Conservation (phyloP, 495 filamentous ascomycete species). For the Acidomyces sp. region DNA sequence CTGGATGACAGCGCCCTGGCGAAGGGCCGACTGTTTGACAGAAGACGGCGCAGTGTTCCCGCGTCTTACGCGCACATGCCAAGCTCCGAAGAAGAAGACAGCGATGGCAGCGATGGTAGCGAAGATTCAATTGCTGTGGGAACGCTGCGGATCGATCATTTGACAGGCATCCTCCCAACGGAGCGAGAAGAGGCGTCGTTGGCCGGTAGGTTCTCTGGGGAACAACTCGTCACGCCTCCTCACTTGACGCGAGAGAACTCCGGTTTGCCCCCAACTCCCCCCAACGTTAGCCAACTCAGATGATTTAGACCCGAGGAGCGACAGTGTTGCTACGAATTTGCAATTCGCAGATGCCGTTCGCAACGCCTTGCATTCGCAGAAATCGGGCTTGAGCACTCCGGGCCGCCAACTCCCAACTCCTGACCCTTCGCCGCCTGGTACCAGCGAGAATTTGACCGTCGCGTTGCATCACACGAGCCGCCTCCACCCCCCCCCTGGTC, state of each 20-base stretch:
- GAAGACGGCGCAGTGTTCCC: not conserved
- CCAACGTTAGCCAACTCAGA: slow-evolving; percentile 15
- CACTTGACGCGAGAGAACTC: slow-evolving; percentile 1
- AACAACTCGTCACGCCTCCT: slow-evolving; percentile 13
- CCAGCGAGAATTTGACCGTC: slow-evolving; percentile 15
- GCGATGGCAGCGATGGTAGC: not conserved
- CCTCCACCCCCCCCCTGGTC: slow-evolving; percentile 3
- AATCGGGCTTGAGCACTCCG: slow-evolving; percentile 24
- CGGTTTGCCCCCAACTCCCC: slow-evolving; percentile 20
- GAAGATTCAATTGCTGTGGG: not conserved
- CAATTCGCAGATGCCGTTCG: slow-evolving; percentile 16
- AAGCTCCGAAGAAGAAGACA: slow-evolving; percentile 5
- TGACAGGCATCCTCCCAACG: not conserved
- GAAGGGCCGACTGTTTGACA: not conserved
- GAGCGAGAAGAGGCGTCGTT: not conserved
- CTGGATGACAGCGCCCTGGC: not conserved
- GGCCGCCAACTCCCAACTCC: slow-evolving; percentile 24
- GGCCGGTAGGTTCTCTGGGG: slow-evolving; percentile 1
- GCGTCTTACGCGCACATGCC: slow-evolving; percentile 2
- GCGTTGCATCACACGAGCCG: slow-evolving; percentile 1
- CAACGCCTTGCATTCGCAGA: slow-evolving; percentile 14
- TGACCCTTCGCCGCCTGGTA: slow-evolving; percentile 28
- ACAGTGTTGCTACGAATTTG: not conserved
- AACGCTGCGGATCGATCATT: not conserved
- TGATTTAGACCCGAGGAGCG: not conserved